Conservation (phyloP, 2,329 filamentous ascomycete genomes). For the Xylariaceae sp. region DNA sequence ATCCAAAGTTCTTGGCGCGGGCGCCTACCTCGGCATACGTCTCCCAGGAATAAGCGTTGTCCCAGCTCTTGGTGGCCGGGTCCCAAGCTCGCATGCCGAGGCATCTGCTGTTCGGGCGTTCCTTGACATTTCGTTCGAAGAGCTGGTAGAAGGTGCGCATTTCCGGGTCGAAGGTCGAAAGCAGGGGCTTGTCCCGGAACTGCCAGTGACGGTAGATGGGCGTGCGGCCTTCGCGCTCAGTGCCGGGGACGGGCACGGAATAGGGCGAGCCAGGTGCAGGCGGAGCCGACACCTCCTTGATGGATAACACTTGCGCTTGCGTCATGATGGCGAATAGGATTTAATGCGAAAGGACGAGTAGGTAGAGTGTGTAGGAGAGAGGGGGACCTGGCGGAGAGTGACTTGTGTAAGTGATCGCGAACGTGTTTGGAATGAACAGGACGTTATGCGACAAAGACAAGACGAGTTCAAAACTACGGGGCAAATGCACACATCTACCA, state of each 20-base stretch:
- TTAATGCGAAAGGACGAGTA: background rate
- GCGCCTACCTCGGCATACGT: constrained; percentile 74
- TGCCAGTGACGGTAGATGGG: constrained; percentile 80
- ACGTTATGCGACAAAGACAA: too few species aligned
- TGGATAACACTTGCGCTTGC: constrained; percentile 34
- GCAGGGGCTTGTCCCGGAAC: constrained; percentile 62
- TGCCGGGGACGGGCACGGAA: constrained; percentile 69
- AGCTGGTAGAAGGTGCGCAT: constrained; percentile 71
- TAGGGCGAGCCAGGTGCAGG: constrained; percentile 74
- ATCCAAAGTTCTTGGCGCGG: constrained; percentile 77
- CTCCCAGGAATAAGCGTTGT: constrained; percentile 73
- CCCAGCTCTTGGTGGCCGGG: constrained; percentile 63
- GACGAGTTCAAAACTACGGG: too few species aligned
- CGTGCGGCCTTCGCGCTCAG: constrained; percentile 65
- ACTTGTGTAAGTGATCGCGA: too few species aligned
- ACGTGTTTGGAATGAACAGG: too few species aligned
- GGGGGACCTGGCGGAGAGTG: too few species aligned
- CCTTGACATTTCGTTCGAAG: constrained; percentile 64
- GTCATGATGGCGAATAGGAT: constrained; percentile 22
- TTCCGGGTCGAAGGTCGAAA: constrained; percentile 66
- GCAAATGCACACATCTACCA: too few species aligned
- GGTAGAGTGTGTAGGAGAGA: background rate
- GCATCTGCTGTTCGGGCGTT: constrained; percentile 62
- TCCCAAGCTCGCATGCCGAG: constrained; percentile 80
- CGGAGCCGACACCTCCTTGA: constrained; percentile 50